These are phyloP conservation scores for Barnettozyma wickerhamii DNA, from an alignment of 805 yeast species.

Conservation along the genomic window DNA sequence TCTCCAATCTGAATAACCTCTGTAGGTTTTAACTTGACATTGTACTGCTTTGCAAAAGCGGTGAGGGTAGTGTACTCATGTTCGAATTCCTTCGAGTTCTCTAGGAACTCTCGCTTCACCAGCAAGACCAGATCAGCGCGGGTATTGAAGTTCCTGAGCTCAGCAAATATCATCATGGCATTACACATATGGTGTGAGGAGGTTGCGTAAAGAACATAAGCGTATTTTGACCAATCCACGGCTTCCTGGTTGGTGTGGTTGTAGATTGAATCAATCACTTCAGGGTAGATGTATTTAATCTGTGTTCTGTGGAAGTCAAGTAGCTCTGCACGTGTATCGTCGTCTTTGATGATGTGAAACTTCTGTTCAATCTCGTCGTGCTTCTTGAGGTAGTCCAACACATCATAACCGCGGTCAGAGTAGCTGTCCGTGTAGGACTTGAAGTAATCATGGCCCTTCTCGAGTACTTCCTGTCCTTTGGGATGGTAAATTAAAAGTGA, in stretches of 20 bases:
- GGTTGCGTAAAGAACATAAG: constrained; percentile 62
- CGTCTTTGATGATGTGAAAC: constrained; percentile 16
- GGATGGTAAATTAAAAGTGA: neutral
- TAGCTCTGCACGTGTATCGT: neutral
- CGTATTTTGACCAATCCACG: constrained; percentile 41
- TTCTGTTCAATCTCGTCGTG: too few species aligned
- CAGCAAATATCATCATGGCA: constrained; percentile 44
- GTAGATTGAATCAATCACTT: constrained; percentile 19
- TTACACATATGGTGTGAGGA: constrained; percentile 45
- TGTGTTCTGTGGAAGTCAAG: constrained; percentile 20
- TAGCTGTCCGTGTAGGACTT: too few species aligned
- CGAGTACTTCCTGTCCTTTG: neutral
- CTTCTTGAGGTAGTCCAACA: too few species aligned
- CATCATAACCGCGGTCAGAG: too few species aligned
- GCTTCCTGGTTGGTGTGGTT: constrained; percentile 13
- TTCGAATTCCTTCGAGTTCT: constrained; percentile 14
- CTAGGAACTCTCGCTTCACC: constrained; percentile 29
- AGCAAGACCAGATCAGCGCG: constrained; percentile 46
- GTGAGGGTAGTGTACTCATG: constrained; percentile 11
- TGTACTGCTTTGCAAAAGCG: constrained; percentile 7
- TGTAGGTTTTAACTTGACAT: constrained; percentile 17
- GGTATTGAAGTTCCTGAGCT: constrained; percentile 34
- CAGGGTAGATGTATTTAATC: constrained; percentile 22
- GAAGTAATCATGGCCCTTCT: neutral
- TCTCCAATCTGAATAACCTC: constrained; percentile 13